These are phyloP conservation scores for Hypoxylon perforatum DNA, from an alignment of 495 filamentous ascomycete species.

Conservation along the genomic window DNA sequence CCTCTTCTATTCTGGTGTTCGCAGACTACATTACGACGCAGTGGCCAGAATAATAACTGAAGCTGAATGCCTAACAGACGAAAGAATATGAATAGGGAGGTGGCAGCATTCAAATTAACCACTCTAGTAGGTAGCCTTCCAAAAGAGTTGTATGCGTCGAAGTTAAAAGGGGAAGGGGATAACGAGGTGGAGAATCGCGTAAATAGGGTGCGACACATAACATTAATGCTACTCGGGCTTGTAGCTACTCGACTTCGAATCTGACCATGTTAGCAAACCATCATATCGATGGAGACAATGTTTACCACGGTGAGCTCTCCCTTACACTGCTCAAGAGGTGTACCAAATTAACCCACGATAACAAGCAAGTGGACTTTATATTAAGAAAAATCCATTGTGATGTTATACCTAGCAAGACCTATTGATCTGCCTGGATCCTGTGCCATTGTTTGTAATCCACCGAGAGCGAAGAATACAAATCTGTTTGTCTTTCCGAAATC, in stretches of 20 bases:
- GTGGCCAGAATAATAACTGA: too few species aligned
- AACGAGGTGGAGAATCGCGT: too few species aligned
- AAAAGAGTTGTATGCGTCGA: neutral
- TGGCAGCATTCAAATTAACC: neutral
- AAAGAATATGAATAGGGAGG: neutral
- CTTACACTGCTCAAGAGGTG: too few species aligned
- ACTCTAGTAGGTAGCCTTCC: neutral
- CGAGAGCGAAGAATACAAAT: constrained; percentile 13
- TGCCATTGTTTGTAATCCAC: constrained; percentile 24
- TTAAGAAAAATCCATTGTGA: constrained; percentile 8
- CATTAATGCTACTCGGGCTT: neutral
- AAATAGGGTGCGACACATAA: too few species aligned
- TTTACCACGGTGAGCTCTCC: too few species aligned
- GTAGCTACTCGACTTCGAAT: neutral
- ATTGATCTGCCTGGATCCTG: constrained; percentile 12
- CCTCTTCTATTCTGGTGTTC: too few species aligned
- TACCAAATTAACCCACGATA: too few species aligned
- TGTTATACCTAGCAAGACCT: constrained; percentile 8
- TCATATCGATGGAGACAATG: too few species aligned
- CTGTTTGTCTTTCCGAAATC: constrained; percentile 12
- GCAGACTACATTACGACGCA: too few species aligned
- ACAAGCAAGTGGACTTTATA: too few species aligned
- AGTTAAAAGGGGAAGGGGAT: neutral
- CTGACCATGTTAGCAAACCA: too few species aligned
- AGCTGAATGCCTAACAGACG: too few species aligned